Evolutionary conservation across 2,329 filamentous ascomycete species (phyloP), one percentile per base, ranked within the genome.

Genomic region (Colletotrichum melonis): DNA sequence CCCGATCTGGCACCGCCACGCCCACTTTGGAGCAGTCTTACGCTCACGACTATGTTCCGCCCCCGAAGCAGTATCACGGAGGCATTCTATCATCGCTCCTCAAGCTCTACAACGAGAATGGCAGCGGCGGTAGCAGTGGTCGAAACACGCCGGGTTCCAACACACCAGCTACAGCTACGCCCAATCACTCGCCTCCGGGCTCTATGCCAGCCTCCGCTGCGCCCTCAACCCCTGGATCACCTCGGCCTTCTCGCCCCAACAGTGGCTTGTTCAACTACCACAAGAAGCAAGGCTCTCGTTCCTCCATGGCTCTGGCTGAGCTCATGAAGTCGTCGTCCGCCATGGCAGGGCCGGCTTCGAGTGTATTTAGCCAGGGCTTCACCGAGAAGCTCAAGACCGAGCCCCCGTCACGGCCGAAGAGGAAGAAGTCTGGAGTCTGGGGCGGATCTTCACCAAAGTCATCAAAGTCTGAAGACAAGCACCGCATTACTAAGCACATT

Each of bases 31-130:
- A 89, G 56, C 85, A 88, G 26, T 88, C 90, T 56, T 88, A 90
- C 69, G 78, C 78, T 16, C 80, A 84, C 58, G 83, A 85, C 68
- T 94, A 94, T 78, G 89, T 94, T 22, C 90, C 92, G 57, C 86
- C 87, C 55, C 93, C 93, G 5, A 83, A 86, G 26, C 89, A 92
- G 75, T 95, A 94, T 80, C 90, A 92, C 63, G 92, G 92, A 35
- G 93, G 94, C 35, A 90, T 96, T 59, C 84, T 97, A 1, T 91
- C 92, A 2, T 92, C 91, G 0, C 84, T 97, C 0, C 84, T 97
- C 63, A 94, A 92, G 80, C 86, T 95, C 11, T 92, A 94, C 78
- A 88, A 90, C 72, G 85, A 89, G 73, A 77, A 76, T 72, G 79
- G 75, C 69, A 82, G 76, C 75, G 77, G 77, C 49, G 82, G 78